Evolutionary conservation across 2,329 filamentous ascomycete genomes (phyloP).

Genomic region (Elsinoe ampelina): DNA sequence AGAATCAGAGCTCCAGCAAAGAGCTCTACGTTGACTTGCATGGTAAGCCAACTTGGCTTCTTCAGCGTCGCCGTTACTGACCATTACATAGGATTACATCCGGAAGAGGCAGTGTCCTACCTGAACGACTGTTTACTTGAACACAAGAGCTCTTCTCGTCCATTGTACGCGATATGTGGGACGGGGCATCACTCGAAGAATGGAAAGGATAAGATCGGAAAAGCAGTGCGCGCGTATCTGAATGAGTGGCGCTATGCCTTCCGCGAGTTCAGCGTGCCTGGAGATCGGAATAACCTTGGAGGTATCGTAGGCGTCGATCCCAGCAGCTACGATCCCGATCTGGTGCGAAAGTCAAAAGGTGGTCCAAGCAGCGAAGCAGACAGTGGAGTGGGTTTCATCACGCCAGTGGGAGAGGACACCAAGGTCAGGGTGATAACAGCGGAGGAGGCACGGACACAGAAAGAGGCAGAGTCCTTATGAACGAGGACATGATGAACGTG

Average conservation of each 20-base stretch:
- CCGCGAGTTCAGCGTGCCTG: slow-evolving; percentile 90
- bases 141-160: slow-evolving; percentile 60
- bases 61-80: not conserved
- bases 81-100: slow-evolving; percentile 60
- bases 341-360: slow-evolving; percentile 21
- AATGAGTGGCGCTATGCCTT: slow-evolving; percentile 95
- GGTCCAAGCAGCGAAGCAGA: slow-evolving; percentile 31
- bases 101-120: slow-evolving; percentile 92
- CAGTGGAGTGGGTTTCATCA: slow-evolving; percentile 31
- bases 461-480: slow-evolving; percentile 6
- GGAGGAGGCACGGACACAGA: slow-evolving; percentile 19
- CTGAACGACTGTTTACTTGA: slow-evolving; percentile 79
- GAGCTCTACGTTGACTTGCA: slow-evolving; percentile 95
- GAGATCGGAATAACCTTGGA: slow-evolving; percentile 76
- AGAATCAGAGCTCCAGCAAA: slow-evolving; percentile 42
- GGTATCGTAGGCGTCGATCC: slow-evolving; percentile 57
- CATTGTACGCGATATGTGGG: slow-evolving; percentile 91
- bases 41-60: slow-evolving; percentile 34
- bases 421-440: slow-evolving; percentile 30
- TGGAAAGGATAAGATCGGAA: slow-evolving; percentile 96
- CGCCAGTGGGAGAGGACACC: slow-evolving; percentile 22
- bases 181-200: slow-evolving; percentile 98
- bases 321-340: slow-evolving; percentile 46
- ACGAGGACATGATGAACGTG: slow-evolving; percentile 6
- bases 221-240: slow-evolving; percentile 79